Percentiles rank a stretch among this genome's conserved stretches.
These are phyloP conservation scores for Scolecobasidium constrictum DNA, from an alignment of 2,329 filamentous ascomycete species.

Conservation along the genomic window DNA sequence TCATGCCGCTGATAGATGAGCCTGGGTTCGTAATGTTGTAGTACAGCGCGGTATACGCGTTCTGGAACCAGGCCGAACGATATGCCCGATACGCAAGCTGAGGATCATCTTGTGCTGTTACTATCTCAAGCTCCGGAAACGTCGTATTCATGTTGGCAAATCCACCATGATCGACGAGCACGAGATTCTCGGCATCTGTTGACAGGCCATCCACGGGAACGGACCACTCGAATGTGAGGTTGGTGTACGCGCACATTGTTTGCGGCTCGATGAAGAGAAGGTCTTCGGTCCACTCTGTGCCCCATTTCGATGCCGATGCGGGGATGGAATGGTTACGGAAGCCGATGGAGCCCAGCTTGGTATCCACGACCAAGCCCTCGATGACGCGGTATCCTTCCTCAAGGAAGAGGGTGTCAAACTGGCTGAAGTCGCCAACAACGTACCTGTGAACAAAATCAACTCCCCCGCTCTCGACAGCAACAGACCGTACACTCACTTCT, in stretches of 20 bases:
- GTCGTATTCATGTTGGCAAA: constrained; percentile 25
- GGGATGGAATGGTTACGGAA: constrained; percentile 36
- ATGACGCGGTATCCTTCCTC: constrained; percentile 23
- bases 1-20: constrained; percentile 1
- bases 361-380: constrained; percentile 36
- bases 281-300: constrained; percentile 36
- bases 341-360: constrained; percentile 30
- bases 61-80: constrained; percentile 33
- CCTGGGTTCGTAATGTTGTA: constrained; percentile 28
- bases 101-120: neutral
- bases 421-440: constrained; percentile 20
- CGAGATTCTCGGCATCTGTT: constrained; percentile 14
- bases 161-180: constrained; percentile 32
- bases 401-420: constrained; percentile 22
- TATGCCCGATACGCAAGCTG: constrained; percentile 30
- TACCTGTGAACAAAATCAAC: constrained; percentile 22
- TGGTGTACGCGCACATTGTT: constrained; percentile 32
- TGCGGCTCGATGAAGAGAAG: constrained; percentile 37
- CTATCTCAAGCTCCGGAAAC: neutral
- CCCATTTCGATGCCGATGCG: constrained; percentile 18
- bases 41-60: constrained; percentile 28
- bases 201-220: constrained; percentile 14
- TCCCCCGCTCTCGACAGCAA: no score
- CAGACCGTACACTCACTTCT: constrained; percentile 12
- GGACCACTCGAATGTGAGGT: constrained; percentile 32